Evolutionary conservation across 73 alveolate genomes (phyloP), one percentile per base, ranked within the genome.

Genomic region (Uronychia setigera): DNA sequence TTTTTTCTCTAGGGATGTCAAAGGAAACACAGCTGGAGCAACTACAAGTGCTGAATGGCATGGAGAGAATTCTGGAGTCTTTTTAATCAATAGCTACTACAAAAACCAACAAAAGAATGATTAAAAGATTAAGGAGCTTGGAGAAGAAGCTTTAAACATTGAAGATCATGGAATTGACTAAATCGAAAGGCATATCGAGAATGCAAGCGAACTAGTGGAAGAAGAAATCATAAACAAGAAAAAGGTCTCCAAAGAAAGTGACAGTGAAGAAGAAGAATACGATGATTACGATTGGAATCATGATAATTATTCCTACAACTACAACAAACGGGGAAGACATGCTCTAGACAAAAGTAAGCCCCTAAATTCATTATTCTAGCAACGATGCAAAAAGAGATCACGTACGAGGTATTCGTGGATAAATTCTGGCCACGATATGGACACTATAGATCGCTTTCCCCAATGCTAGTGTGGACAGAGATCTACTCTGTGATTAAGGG

Each of bases 401-500:
- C 75, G 59, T 91, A 58, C 74, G 90, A 93, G 27, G 79, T 82
- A 31, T 92, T 90, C 79, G 88, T 90, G 74, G 77, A 75, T 33
- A 88, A 85, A 80, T 93, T 93, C 84, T 88, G 94, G 95, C 93
- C 95, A 33, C 85, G 79, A 75, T n/a, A 58, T 29, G 74, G 35
- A 30, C 58, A 60, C 25, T 58, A 79, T 60, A 58, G 31, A 34
- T 80, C 82, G 31, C 58, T 89, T 0, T 35, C 92, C 33, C 88
- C 93, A 0, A 25, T 76, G 25, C 81, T 90, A 11, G 95, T 88
- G 1, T 95, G 98, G 96, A 95, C 98, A 76, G 96, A 95, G 81
- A 95, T 95, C 32, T 79, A 28, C 46, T 88, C 98, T 5, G 89
- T 88, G 0, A 93, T 95, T 28, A 93, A 95, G 82, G 98, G 98